Conservation (phyloP, 78 protist genomes). For the Dictyostelium discoideum region DNA sequence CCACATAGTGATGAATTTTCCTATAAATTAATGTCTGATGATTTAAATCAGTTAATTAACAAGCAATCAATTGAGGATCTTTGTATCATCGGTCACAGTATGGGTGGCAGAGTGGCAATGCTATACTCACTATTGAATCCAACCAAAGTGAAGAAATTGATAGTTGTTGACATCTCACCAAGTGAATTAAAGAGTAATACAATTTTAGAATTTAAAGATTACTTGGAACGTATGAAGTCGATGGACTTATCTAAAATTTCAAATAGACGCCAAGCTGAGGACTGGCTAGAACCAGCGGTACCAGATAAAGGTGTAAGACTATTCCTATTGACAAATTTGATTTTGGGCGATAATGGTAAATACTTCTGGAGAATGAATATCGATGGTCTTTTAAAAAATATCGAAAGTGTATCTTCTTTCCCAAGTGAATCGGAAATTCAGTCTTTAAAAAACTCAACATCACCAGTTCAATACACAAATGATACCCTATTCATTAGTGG, state of each 20-base stretch:
- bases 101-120: constrained; percentile 77
- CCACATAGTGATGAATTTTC: constrained; percentile 39
- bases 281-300: constrained; percentile 25
- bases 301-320: constrained; percentile 21
- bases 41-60: constrained; percentile 12
- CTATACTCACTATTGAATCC: constrained; percentile 38
- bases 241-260: neutral
- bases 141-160: neutral
- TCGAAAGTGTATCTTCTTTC: neutral
- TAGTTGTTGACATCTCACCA: constrained; percentile 65
- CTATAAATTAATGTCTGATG: constrained; percentile 26
- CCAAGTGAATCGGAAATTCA: constrained; percentile 2
- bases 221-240: constrained; percentile 14
- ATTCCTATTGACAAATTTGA: constrained; percentile 47
- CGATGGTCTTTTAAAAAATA: neutral
- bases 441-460: neutral
- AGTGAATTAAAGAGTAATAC: neutral
- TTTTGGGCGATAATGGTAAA: neutral
- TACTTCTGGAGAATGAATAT: constrained; percentile 49
- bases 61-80: neutral
- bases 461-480: neutral
- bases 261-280: constrained; percentile 37
- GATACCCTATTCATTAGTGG: constrained; percentile 36
- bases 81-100: constrained; percentile 52
- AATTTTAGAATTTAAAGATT: constrained; percentile 11